Evolutionary conservation across 2,329 filamentous ascomycete species (phyloP).

Genomic region (Exophiala oligosperma): DNA sequence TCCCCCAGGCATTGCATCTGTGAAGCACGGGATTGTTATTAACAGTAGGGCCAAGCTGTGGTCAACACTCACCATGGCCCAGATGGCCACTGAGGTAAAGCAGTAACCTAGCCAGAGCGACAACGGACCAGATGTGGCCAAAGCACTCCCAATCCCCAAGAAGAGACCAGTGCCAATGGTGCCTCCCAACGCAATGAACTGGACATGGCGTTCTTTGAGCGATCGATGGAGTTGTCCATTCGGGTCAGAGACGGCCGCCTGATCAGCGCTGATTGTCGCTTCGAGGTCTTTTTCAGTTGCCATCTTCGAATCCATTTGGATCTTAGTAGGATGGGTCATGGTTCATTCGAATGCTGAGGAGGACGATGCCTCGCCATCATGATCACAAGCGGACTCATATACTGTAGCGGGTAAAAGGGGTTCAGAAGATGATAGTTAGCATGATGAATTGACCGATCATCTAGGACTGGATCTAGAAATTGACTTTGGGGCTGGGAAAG

Average conservation of each 20-base stretch:
- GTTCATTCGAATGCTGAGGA: background rate
- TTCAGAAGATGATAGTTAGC: background rate
- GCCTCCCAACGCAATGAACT: slow-evolving; percentile 1
- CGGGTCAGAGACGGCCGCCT: background rate
- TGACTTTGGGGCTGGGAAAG: too few species aligned
- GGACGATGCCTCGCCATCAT: background rate
- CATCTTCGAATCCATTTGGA: background rate
- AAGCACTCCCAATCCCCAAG: too few species aligned
- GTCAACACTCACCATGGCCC: background rate
- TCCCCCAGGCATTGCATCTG: slow-evolving; percentile 9
- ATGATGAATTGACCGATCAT: slow-evolving; percentile 1
- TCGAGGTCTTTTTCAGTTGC: background rate
- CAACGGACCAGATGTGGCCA: background rate
- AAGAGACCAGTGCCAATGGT: too few species aligned
- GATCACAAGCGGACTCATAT: slow-evolving; percentile 1
- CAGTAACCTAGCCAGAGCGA: background rate
- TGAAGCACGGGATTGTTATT: background rate
- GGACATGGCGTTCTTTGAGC: background rate
- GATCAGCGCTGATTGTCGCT: background rate
- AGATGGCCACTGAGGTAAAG: background rate
- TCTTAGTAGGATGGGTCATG: background rate
- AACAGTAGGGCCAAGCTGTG: background rate
- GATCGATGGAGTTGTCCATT: background rate
- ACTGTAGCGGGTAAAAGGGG: background rate
- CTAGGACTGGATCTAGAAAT: background rate